These are phyloP conservation scores for Cephalotrichum gorgonifer DNA, from an alignment of 2,329 filamentous ascomycete species.

Conservation along the genomic window DNA sequence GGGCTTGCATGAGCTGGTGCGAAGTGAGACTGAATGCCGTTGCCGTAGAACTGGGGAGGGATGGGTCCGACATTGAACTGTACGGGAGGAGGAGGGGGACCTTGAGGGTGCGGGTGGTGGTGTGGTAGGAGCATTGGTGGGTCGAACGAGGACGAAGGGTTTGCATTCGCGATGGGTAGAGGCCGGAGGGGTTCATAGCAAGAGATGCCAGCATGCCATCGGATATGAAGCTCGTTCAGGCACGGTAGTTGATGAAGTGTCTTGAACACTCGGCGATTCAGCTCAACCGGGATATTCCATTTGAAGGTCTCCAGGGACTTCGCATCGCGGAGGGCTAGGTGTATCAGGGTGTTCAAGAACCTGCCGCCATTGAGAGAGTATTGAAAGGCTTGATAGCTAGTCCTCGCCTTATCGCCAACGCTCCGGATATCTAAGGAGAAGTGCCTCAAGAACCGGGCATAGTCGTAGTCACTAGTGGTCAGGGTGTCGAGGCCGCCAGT, in stretches of 20 bases:
- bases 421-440: constrained; percentile 46
- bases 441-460: constrained; percentile 45
- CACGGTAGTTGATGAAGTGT: constrained; percentile 42
- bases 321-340: constrained; percentile 45
- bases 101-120: not conserved
- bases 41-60: constrained; percentile 2
- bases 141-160: not conserved
- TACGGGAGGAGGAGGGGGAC: constrained; percentile 9
- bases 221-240: constrained; percentile 43
- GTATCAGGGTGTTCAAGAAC: constrained; percentile 52
- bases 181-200: constrained; percentile 40
- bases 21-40: not conserved
- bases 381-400: constrained; percentile 41
- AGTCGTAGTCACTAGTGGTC: constrained; percentile 53
- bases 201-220: constrained; percentile 47
- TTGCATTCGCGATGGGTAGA: constrained; percentile 20
- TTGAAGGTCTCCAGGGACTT: constrained; percentile 44
- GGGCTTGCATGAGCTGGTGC: constrained; percentile 3
- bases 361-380: constrained; percentile 48
- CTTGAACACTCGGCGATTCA: constrained; percentile 47
- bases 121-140: constrained; percentile 1
- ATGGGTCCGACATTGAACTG: constrained; percentile 11
- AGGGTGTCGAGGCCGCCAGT: constrained; percentile 51
- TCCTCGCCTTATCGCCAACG: constrained; percentile 40
- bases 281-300: constrained; percentile 57